Evolutionary conservation across 768 basidiomycete genomes (phyloP).

Genomic region (Tylopilus sp.): DNA sequence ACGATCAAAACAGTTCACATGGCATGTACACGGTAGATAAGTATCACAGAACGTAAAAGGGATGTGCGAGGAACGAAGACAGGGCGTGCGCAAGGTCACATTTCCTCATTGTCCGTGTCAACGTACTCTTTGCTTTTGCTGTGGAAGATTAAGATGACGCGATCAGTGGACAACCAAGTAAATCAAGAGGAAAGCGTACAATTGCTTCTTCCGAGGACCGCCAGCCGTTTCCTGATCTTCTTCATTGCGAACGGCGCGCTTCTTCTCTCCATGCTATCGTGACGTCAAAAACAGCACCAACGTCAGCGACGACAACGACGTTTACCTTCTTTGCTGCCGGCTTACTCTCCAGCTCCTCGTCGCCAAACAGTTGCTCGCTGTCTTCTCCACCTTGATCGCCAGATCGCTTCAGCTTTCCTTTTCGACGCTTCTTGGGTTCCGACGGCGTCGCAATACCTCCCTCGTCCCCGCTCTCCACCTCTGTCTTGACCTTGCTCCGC

Average conservation of each 20-base stretch:
- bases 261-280: slow-evolving; percentile 52
- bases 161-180: background rate
- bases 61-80: background rate
- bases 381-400: slow-evolving; percentile 49
- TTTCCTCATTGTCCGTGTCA: slow-evolving; percentile 79
- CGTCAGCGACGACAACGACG: slow-evolving; percentile 7
- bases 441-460: slow-evolving; percentile 19
- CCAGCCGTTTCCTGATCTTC: slow-evolving; percentile 65
- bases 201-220: slow-evolving; percentile 75
- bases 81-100: slow-evolving; percentile 26
- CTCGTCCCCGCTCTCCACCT: slow-evolving; percentile 51
- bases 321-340: slow-evolving; percentile 71
- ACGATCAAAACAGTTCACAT: background rate
- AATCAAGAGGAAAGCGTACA: slow-evolving; percentile 42
- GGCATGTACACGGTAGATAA: background rate
- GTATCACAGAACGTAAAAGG: background rate
- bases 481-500: slow-evolving; percentile 55
- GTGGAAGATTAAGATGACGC: background rate
- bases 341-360: slow-evolving; percentile 56
- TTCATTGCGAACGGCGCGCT: slow-evolving; percentile 74
- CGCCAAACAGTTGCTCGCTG: slow-evolving; percentile 66
- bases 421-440: slow-evolving; percentile 77
- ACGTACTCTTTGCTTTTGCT: slow-evolving; percentile 91
- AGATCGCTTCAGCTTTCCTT: slow-evolving; percentile 65
- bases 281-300: background rate